Base-by-base conservation (phyloP, 2,329 filamentous ascomycete genomes). In the Neopestalotiopsis rosae region DNA sequence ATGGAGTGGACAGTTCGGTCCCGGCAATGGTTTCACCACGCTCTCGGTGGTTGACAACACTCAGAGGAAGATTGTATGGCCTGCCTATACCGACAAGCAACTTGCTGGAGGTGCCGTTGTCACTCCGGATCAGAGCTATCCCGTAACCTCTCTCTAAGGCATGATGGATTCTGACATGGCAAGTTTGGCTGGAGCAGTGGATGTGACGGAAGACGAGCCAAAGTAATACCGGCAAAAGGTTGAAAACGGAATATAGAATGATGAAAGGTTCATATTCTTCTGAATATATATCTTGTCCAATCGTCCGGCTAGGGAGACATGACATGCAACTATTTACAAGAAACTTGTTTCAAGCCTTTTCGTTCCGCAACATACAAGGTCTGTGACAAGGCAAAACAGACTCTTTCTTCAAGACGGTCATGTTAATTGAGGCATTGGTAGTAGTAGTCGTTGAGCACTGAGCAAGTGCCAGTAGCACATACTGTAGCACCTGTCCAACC, bases 1-100 rank as follows among this genome's bases (percentile, higher is more conserved):
- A 75, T 89, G 87, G 87, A 87, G 83, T 74, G 86, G 82, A 74
- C 84, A 88, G 76, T 89, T 89, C 71, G 87, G 87, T 66, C 68
- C 77, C 6, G 84, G 77, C 71, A 77, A 85, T 32, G 87, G 84
- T 69, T 89, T 89, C 80, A 89, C 86, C 52, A 87, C 85, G 20
- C 77, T 89, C 56, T 80, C 83, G 6, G 83, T 89, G 57, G 82
- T 86, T 40, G 80, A 88, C 77, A 79, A 80, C 71, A 72, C 68
- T 28, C 78, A 80, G 72, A 77, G 77, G 63, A 77, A 81, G 69
- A 88, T 89, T 69, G 77, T 82, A 69, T 89, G 81, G 76, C 86
- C 87, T 30, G 82, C 83, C 67, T 89, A 89, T 75, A 86, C 81
- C 73, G 87, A 89, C 74, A 79, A 78, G 61, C 81, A 86, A 77